These are phyloP conservation scores for Xylariaceae sp. DNA, from an alignment of 2,329 filamentous ascomycete genomes.

Conservation along the genomic window DNA sequence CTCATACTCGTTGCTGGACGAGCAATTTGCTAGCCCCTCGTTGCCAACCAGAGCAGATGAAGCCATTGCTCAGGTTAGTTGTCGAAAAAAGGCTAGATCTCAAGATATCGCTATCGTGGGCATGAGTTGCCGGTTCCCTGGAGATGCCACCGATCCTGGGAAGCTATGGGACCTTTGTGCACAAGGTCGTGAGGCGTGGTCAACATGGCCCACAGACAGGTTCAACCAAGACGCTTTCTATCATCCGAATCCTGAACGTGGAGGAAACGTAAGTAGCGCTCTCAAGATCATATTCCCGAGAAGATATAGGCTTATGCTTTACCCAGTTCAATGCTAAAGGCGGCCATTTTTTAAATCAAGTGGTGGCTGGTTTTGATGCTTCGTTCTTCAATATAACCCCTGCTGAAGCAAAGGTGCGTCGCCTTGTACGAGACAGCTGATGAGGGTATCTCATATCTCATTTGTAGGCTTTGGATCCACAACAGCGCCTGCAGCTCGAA, in stretches of 20 bases:
- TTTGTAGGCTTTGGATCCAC: constrained; percentile 2
- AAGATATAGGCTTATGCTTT: background rate
- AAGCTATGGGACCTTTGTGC: constrained; percentile 5
- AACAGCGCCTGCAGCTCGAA: constrained; percentile 3
- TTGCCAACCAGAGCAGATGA: background rate
- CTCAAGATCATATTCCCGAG: background rate
- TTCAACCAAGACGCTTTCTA: constrained; percentile 9
- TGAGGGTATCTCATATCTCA: background rate
- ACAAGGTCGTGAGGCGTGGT: constrained; percentile 2
- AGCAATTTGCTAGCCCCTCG: no score
- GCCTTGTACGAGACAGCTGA: background rate
- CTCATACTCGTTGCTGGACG: no score
- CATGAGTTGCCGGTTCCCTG: constrained; percentile 6
- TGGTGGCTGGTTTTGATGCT: constrained; percentile 6
- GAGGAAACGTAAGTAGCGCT: constrained; percentile 5
- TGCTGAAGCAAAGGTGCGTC: constrained; percentile 1
- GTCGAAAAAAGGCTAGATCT: background rate
- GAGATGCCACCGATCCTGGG: constrained; percentile 5
- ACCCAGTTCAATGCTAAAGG: constrained; percentile 8
- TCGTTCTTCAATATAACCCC: constrained; percentile 10
- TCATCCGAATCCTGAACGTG: constrained; percentile 7
- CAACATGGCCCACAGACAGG: background rate
- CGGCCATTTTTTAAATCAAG: constrained; percentile 8
- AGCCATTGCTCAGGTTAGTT: background rate
- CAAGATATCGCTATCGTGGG: constrained; percentile 8